phyloP scores from a whole-genome alignment of 805 yeast genomes.

The Kuraishia hungarica region DNA sequence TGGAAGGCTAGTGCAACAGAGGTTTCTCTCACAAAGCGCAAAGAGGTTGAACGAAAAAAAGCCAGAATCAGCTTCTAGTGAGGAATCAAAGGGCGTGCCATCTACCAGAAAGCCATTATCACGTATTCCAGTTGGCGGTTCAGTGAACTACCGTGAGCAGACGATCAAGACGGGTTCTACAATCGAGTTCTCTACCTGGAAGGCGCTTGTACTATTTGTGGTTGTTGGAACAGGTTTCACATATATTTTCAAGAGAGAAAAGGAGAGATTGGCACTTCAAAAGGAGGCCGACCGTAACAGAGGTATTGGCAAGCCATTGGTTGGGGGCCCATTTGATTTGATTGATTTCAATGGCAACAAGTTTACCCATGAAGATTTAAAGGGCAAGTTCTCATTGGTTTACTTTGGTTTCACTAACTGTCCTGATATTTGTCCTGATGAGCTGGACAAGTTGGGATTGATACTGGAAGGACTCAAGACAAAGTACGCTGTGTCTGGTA shows the following conservation, averaged over 20 bases:
- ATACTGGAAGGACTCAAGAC: constrained; percentile 54
- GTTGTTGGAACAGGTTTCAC: constrained; percentile 66
- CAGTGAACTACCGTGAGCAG: constrained; percentile 21
- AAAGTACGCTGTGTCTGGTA: constrained; percentile 35
- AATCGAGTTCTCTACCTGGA: constrained; percentile 79
- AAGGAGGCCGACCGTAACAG: constrained; percentile 78
- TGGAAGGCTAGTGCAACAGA: background rate
- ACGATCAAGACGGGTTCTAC: constrained; percentile 22
- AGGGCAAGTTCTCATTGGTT: constrained; percentile 74
- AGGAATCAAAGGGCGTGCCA: background rate
- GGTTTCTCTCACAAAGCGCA: background rate
- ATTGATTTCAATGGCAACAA: constrained; percentile 59
- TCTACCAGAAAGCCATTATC: constrained; percentile 55
- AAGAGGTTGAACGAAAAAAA: background rate
- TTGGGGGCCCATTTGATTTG: constrained; percentile 84
- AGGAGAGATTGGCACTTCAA: constrained; percentile 62
- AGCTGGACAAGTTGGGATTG: constrained; percentile 81
- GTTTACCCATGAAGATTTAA: constrained; percentile 72
- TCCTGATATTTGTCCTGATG: constrained; percentile 98
- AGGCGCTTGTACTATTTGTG: constrained; percentile 61
- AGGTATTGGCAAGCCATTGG: constrained; percentile 85
- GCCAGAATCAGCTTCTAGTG: background rate
- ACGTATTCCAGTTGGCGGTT: constrained; percentile 70
- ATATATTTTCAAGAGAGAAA: constrained; percentile 66
- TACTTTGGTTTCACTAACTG: constrained; percentile 97